These are phyloP conservation scores for Suillus clintonianus DNA, from an alignment of 768 basidiomycete genomes.

Conservation along the genomic window DNA sequence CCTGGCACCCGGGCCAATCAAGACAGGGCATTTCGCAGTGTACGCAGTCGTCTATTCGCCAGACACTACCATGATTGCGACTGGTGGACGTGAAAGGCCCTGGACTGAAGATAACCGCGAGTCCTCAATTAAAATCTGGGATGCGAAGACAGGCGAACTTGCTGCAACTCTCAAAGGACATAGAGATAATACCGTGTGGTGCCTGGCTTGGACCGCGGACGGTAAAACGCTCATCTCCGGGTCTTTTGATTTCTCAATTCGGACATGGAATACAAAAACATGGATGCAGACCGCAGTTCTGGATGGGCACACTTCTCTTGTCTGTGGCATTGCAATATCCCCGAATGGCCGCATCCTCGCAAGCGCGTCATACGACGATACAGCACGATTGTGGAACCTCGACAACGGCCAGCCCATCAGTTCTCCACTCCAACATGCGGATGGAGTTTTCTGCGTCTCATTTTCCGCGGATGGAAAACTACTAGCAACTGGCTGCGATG, in stretches of 20 bases:
- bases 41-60: not conserved
- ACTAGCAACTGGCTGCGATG: not conserved
- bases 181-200: not conserved
- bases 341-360: slow-evolving; percentile 2
- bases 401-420: not conserved
- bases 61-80: slow-evolving; percentile 2
- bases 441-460: too few species aligned
- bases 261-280: too few species aligned
- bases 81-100: not conserved
- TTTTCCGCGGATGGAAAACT: too few species aligned
- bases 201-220: not conserved
- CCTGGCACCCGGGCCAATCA: too few species aligned
- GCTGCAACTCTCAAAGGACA: not conserved
- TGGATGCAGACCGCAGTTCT: too few species aligned
- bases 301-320: not conserved
- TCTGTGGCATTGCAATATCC: slow-evolving; percentile 1
- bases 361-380: slow-evolving; percentile 7
- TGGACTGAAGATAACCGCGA: too few species aligned
- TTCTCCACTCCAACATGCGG: not conserved
- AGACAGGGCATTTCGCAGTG: not conserved
- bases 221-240: slow-evolving; percentile 1
- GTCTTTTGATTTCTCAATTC: not conserved
- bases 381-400: not conserved
- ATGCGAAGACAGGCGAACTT: not conserved
- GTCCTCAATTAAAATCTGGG: not conserved